phyloP scores from a whole-genome alignment of 257 asterid genomes.

The Mitragyna speciosa region DNA sequence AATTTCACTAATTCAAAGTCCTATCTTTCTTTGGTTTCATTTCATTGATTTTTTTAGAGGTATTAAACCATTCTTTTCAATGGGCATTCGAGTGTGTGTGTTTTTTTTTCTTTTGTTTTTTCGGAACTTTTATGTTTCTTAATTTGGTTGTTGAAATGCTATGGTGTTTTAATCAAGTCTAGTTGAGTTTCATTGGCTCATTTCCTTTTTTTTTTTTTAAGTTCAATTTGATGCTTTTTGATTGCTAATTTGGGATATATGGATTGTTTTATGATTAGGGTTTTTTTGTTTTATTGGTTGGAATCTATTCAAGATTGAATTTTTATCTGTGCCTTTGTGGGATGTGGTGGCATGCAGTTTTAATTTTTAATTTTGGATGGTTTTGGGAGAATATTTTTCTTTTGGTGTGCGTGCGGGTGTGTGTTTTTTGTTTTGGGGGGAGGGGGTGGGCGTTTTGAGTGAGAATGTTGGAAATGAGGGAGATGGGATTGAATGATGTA shows the following conservation, averaged over 20 bases:
- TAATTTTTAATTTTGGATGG: not conserved
- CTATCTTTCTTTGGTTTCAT: not conserved
- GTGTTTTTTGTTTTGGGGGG: too few relatives aligned
- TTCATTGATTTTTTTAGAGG: not conserved
- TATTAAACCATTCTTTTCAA: not conserved
- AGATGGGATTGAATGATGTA: not conserved
- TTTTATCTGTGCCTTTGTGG: not conserved
- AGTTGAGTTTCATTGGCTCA: not conserved
- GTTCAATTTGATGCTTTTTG: not conserved
- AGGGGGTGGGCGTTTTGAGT: not conserved
- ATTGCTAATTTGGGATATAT: not conserved
- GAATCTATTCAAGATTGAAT: conserved; percentile 1
- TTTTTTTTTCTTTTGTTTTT: not conserved
- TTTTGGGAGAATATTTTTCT: not conserved
- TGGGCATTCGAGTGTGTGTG: not conserved
- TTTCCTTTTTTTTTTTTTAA: not conserved
- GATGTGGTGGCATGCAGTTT: not conserved
- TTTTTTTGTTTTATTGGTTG: conserved; percentile 1
- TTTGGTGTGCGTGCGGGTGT: too few relatives aligned
- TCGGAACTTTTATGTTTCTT: not conserved
- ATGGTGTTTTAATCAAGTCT: not conserved
- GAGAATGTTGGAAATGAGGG: not conserved
- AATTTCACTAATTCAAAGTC: conserved; percentile 21
- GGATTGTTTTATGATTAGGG: conserved; percentile 6
- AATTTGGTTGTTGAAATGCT: not conserved